These are phyloP conservation scores for Diaporthe amygdali DNA, from an alignment of 2,329 filamentous ascomycete species.

Conservation along the genomic window DNA sequence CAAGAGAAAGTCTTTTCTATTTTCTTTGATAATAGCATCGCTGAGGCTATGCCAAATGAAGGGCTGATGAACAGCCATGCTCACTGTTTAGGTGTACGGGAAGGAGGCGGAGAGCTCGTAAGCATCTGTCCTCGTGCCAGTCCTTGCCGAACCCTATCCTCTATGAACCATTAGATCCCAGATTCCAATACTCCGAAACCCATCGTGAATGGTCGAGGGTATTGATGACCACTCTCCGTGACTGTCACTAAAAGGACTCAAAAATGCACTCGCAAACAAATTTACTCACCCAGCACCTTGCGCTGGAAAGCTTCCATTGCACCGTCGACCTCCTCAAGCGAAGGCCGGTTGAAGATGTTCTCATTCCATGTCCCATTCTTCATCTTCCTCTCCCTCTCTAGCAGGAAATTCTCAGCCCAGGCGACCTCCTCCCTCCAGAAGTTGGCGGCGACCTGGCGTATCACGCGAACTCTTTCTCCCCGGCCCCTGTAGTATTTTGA, in stretches of 20 bases:
- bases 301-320: conserved; percentile 31
- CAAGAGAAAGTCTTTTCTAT: background rate
- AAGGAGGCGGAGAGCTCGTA: background rate
- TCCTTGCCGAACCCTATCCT: background rate
- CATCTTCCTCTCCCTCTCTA: conserved; percentile 43
- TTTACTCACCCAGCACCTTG: background rate
- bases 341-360: conserved; percentile 57
- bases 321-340: conserved; percentile 47
- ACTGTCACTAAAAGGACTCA: background rate
- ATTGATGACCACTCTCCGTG: background rate
- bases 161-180: background rate
- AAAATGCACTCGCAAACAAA: background rate
- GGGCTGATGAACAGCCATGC: background rate
- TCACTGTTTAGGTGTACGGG: background rate
- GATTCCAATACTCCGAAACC: background rate
- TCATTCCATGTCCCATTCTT: conserved; percentile 50
- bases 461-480: conserved; percentile 40
- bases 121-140: background rate
- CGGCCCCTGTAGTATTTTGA: conserved; percentile 31
- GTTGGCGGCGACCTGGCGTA: conserved; percentile 38
- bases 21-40: background rate
- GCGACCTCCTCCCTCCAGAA: conserved; percentile 57
- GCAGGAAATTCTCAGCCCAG: conserved; percentile 53
- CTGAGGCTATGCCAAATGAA: background rate
- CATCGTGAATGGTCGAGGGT: background rate